Evolutionary conservation across 176 grass and related monocot species (phyloP).

Genomic region (Cenchrus purpureus): DNA sequence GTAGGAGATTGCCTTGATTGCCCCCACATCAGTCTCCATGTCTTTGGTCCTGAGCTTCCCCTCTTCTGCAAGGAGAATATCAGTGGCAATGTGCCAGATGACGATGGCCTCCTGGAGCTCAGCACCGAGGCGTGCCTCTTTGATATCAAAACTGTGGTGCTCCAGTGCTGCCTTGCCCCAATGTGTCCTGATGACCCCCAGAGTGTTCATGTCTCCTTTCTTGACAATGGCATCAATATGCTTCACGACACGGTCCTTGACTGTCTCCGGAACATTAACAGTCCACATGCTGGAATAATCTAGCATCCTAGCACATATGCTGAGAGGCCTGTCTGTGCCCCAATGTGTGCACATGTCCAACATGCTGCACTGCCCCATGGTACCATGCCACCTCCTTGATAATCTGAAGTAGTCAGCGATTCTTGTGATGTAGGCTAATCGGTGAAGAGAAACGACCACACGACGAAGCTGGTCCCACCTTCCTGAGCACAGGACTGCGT

Average conservation of each 20-base stretch:
- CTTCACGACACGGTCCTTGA: not conserved
- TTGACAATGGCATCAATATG: not conserved
- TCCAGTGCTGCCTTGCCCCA: not conserved
- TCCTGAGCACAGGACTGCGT: not conserved
- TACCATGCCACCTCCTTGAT: constrained; percentile 45
- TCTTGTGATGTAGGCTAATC: not conserved
- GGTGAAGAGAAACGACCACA: not conserved
- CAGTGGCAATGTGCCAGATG: constrained; percentile 53
- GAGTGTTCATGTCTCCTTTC: not conserved
- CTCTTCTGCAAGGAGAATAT: not conserved
- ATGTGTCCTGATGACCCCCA: not conserved
- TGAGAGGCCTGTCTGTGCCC: not conserved
- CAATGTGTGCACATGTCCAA: constrained; percentile 28
- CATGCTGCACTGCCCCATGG: constrained; percentile 37
- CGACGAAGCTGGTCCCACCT: not conserved
- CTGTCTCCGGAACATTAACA: not conserved
- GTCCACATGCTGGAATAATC: not conserved
- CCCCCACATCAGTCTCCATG: too few relatives aligned
- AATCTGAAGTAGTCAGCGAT: not conserved
- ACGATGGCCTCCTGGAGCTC: constrained; percentile 45
- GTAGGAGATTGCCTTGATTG: constrained; percentile 11
- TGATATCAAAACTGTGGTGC: not conserved
- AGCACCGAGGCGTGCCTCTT: not conserved
- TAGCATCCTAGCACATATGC: not conserved
- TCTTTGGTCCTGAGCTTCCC: not conserved